These are phyloP conservation scores for Henckelia pumila DNA, from an alignment of 257 asterid genomes.

Conservation along the genomic window DNA sequence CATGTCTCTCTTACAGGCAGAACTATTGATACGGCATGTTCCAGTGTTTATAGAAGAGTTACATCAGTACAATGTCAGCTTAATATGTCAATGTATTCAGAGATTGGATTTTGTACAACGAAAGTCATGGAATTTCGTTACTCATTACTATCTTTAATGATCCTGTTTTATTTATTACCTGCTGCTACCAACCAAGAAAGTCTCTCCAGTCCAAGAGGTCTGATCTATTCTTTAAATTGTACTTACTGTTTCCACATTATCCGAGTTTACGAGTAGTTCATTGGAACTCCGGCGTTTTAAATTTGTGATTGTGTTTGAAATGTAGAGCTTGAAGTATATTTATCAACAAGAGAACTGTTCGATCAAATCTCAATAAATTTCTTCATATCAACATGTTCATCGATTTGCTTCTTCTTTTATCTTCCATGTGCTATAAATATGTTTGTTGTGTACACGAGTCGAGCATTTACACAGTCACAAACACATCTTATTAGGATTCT, in stretches of 20 bases:
- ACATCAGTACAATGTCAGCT: neutral
- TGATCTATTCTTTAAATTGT: no score
- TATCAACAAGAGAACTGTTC: neutral
- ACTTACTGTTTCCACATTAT: no score
- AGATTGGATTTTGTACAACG: neutral
- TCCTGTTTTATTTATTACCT: neutral
- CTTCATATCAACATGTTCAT: no score
- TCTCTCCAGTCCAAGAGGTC: neutral
- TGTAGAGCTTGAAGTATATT: neutral
- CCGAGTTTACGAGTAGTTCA: neutral
- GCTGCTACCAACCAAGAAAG: neutral
- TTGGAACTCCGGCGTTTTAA: neutral
- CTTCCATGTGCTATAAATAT: neutral
- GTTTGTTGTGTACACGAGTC: no score
- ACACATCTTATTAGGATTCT: no score
- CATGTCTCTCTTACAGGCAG: slow-evolving; percentile 1
- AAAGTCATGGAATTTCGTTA: neutral
- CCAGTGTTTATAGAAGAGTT: neutral
- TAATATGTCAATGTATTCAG: neutral
- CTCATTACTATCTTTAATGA: no score
- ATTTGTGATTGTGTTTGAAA: neutral
- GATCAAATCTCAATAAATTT: no score
- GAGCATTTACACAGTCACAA: no score
- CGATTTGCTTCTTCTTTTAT: neutral
- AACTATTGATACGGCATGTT: neutral